Evolutionary conservation across 2,329 filamentous ascomycete species (phyloP).

Genomic region (Neofusicoccum cordaticola): DNA sequence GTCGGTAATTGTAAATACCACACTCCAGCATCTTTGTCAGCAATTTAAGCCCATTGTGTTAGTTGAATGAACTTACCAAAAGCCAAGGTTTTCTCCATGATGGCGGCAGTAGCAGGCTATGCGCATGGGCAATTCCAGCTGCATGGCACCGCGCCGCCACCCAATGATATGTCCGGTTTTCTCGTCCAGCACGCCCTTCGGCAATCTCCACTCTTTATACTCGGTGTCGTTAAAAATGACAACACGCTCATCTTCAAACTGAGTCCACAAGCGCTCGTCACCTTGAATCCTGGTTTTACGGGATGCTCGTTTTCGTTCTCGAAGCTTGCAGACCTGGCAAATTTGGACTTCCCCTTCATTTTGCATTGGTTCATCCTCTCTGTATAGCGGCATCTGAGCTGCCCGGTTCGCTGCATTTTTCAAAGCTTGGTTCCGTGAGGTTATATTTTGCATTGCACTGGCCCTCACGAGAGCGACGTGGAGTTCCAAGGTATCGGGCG

Average conservation of each 20-base stretch:
- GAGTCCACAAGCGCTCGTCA: constrained; percentile 73
- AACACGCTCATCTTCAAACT: neutral
- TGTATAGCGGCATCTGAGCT: too few relatives aligned
- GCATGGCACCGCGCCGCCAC: constrained; percentile 49
- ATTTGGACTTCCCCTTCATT: constrained; percentile 81
- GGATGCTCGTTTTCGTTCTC: constrained; percentile 81
- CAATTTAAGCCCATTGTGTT: too few relatives aligned
- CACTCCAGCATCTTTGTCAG: constrained; percentile 33
- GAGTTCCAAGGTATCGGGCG: too few relatives aligned
- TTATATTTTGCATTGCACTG: too few relatives aligned
- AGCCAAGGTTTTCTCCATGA: constrained; percentile 83
- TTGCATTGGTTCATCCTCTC: too few relatives aligned
- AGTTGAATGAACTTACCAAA: constrained; percentile 46
- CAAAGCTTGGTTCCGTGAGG: too few relatives aligned
- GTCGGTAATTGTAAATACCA: constrained; percentile 90
- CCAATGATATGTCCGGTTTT: constrained; percentile 22
- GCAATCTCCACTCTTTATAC: constrained; percentile 38
- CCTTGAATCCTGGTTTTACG: constrained; percentile 87
- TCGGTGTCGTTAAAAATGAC: neutral
- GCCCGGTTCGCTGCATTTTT: too few relatives aligned
- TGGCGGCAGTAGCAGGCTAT: constrained; percentile 94
- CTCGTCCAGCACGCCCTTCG: neutral
- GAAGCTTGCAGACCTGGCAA: constrained; percentile 76
- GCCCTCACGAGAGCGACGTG: too few relatives aligned
- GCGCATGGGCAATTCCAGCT: constrained; percentile 80